phyloP scores from a whole-genome alignment of 148 eudicot species.

The Amaranthus cruentus region DNA sequence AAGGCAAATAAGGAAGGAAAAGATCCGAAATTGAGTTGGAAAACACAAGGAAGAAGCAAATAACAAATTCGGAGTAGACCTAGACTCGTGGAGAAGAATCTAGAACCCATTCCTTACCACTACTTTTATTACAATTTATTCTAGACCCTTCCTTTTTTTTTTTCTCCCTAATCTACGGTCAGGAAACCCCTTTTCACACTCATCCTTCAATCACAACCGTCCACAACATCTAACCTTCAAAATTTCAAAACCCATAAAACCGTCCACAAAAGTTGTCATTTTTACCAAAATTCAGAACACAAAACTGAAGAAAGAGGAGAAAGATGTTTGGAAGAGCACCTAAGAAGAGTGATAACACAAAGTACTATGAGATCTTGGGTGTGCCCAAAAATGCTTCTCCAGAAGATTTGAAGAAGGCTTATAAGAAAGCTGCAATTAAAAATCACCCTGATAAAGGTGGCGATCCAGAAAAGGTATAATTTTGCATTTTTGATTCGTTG shows the following conservation, averaged over 20 bases:
- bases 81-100: slow-evolving; percentile 19
- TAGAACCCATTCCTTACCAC: slow-evolving; percentile 17
- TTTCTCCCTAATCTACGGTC: slow-evolving; percentile 15
- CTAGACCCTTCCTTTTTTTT: slow-evolving; percentile 20
- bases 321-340: slow-evolving; percentile 65
- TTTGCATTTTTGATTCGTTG: not conserved
- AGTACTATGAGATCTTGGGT: slow-evolving; percentile 48
- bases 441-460: slow-evolving; percentile 79
- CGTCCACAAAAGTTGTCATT: not conserved
- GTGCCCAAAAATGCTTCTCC: slow-evolving; percentile 43
- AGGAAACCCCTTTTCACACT: not conserved
- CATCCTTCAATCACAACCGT: slow-evolving; percentile 21
- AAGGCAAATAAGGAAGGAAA: not conserved
- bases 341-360: slow-evolving; percentile 56
- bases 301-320: not conserved
- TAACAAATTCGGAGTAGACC: not conserved
- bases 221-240: not conserved
- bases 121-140: not conserved
- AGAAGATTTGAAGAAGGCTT: slow-evolving; percentile 64
- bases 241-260: not conserved
- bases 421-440: slow-evolving; percentile 55
- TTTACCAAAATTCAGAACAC: not conserved
- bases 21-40: too few relatives aligned
- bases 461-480: slow-evolving; percentile 53
- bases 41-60: not conserved